Evolutionary conservation across 371 early-diverging fungal genomes (phyloP).

Genomic region (Mucor piriformis): DNA sequence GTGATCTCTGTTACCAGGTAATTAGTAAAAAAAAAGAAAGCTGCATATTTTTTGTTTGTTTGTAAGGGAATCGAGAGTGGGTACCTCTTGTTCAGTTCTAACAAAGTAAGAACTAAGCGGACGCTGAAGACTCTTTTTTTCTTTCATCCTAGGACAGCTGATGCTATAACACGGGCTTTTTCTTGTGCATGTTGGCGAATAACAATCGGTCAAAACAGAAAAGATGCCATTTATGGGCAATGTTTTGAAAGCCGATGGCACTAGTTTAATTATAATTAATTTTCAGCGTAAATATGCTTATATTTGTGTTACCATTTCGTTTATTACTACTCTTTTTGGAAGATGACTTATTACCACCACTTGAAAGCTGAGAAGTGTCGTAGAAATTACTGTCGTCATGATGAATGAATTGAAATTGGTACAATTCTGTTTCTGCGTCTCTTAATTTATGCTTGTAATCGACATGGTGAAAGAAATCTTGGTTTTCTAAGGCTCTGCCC

Average conservation of each 20-base stretch:
- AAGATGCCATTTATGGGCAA: conserved; percentile 60
- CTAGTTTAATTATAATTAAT: conserved; percentile 10
- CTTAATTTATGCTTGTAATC: conserved; percentile 73
- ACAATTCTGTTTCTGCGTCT: conserved; percentile 54
- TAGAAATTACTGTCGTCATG: not conserved
- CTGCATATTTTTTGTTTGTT: too few species aligned
- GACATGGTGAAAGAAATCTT: conserved; percentile 84
- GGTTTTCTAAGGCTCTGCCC: conserved; percentile 81
- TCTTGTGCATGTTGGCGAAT: conserved; percentile 66
- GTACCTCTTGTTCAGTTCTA: conserved; percentile 15
- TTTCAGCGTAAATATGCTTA: not conserved
- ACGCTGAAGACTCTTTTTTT: not conserved
- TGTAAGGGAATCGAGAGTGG: too few species aligned
- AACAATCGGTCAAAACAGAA: conserved; percentile 66
- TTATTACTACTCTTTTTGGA: not conserved
- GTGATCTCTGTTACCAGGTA: conserved; percentile 3
- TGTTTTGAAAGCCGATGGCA: conserved; percentile 15
- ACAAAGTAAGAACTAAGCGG: not conserved
- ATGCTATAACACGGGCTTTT: conserved; percentile 61
- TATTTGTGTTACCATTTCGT: not conserved
- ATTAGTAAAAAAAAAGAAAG: not conserved
- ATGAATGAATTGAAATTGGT: conserved; percentile 13
- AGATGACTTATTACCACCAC: conserved; percentile 23
- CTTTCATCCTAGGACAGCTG: conserved; percentile 58
- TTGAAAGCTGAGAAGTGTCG: conserved; percentile 70